Base-by-base conservation (phyloP, 1,139 yeast genomes). In the Lodderomyces oxycetoniae region DNA sequence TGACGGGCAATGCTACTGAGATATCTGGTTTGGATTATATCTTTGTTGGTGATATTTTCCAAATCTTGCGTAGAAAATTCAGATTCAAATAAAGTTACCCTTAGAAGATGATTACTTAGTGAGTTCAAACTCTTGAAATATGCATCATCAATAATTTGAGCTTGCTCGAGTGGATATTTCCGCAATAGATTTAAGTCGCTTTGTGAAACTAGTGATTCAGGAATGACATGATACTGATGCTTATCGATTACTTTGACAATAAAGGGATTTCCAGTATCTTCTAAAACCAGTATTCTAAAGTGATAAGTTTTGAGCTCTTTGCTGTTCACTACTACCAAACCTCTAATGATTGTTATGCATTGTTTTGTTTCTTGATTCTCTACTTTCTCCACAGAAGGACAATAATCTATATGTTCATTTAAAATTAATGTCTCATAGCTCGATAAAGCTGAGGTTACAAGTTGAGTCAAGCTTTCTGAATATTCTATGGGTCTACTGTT, bases 211-310 rank as follows among this genome's bases (percentile, higher is more conserved):
- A 41, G 19, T 4, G 40, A 37, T 17, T 46, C 46, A 4, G 63
- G 58, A 15, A 65, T 47, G 2, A 57, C 36, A 42, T 67, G 71
- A 39, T 61, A 66, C 36, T 63, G 68, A 39, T 62, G 63, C 39
- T 65, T 65, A 34, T 55, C 61, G 3, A 43, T 35, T 4, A 35
- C 15, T 12, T 41, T 42, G 7, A 41, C 31, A 5, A 42, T 33
- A 33, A 53, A 53, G 4, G 63, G 60, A 31, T 53, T 53, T n/a
- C 51, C 31, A 15, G 42, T 41, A 24, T 46, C 42, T 31, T 62
- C 67, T 34, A 66, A 48, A 2, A 55, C 44, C 26, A 52, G 44
- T 5, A 68, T 33, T 25, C 61, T 49, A 42, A 67, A 63, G 44
- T 68, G 74, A 33, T 48, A 41, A 7, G 58, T 44, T 26, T 49